These are phyloP conservation scores for Puccinellia tenuiflora DNA, from an alignment of 176 grass and related monocot species.

Conservation along the genomic window DNA sequence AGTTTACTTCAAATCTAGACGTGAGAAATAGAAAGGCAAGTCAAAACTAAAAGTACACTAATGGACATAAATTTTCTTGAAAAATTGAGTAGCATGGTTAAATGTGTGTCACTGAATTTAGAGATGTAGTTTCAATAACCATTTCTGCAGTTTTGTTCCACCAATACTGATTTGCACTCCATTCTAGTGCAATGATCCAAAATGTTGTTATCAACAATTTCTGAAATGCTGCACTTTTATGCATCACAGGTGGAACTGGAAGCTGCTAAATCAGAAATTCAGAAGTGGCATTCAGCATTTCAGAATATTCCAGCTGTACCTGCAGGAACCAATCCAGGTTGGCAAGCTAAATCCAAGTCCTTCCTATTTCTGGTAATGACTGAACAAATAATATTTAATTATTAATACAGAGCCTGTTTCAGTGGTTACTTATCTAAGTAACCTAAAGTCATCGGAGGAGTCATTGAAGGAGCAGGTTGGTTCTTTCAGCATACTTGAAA, in stretches of 20 bases:
- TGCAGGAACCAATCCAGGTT: slow-evolving; percentile 71
- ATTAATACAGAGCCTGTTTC: slow-evolving; percentile 63
- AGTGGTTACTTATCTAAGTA: slow-evolving; percentile 75
- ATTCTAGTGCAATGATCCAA: background rate
- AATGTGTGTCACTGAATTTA: background rate
- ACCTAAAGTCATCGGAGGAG: slow-evolving; percentile 95
- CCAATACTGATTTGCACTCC: background rate
- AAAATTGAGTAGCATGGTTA: background rate
- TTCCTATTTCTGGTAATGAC: slow-evolving; percentile 3
- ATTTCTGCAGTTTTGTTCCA: background rate
- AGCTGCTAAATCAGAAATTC: slow-evolving; percentile 78
- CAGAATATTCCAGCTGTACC: slow-evolving; percentile 63
- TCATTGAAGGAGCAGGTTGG: slow-evolving; percentile 90
- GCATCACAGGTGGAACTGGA: slow-evolving; percentile 56
- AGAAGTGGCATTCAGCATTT: slow-evolving; percentile 96
- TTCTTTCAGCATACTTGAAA: background rate
- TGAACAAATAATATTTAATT: slow-evolving; percentile 15
- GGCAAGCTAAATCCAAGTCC: background rate
- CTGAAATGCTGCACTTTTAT: slow-evolving; percentile 21
- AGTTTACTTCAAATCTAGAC: background rate
- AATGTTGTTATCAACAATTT: background rate
- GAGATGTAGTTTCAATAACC: background rate
- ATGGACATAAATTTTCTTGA: background rate
- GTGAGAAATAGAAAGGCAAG: background rate
- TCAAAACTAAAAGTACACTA: background rate